Percentiles rank a stretch among this genome's conserved stretches.
Evolutionary conservation across 2,329 filamentous ascomycete species (phyloP).

Genomic region (Exophiala calicioides): DNA sequence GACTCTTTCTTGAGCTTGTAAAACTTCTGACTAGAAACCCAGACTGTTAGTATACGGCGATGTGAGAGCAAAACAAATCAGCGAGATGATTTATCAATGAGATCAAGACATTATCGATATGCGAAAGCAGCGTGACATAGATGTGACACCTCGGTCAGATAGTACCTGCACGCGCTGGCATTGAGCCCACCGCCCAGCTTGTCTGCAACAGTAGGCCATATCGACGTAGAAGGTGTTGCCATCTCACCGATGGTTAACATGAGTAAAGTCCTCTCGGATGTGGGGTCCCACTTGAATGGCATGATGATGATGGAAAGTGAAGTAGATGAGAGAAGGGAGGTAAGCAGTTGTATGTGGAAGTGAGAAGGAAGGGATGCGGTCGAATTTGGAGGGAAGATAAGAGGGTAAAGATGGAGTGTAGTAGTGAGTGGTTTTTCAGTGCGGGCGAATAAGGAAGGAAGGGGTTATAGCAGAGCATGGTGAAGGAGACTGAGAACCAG

Average conservation of each 20-base stretch:
- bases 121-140: neutral
- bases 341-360: neutral
- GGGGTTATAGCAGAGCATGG: neutral
- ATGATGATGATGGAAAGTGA: conserved; percentile 14
- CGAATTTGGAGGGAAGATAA: neutral
- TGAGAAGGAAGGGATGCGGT: neutral
- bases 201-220: conserved; percentile 30
- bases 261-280: conserved; percentile 24
- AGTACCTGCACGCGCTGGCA: conserved; percentile 28
- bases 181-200: conserved; percentile 27
- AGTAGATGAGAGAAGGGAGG: neutral
- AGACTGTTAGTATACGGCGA: conserved; percentile 16
- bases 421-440: neutral
- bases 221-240: conserved; percentile 11
- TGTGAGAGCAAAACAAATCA: neutral
- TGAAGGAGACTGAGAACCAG: neutral
- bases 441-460: neutral
- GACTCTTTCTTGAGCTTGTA: conserved; percentile 32
- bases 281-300: conserved; percentile 29
- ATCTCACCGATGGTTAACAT: conserved; percentile 22
- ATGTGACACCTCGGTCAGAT: no score
- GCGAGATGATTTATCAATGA: neutral
- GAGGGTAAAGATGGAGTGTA: neutral
- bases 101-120: neutral
- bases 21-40: conserved; percentile 28